These are phyloP conservation scores for Fragilaria radians DNA, from an alignment of 108 stramenopile species.

Conservation along the genomic window DNA sequence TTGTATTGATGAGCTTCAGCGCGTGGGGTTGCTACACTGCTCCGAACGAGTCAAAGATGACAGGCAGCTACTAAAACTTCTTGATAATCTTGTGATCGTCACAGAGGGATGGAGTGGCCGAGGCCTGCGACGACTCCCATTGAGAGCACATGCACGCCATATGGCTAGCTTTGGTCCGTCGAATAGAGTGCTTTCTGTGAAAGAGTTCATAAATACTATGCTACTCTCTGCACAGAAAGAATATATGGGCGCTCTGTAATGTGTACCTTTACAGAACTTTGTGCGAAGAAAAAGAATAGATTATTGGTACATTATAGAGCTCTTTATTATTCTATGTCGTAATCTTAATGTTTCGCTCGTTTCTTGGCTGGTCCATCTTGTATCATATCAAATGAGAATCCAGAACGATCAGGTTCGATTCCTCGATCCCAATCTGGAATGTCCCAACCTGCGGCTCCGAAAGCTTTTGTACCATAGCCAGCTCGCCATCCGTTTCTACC, in stretches of 20 bases:
- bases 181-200: constrained; percentile 1
- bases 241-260: no score
- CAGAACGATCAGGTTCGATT: constrained; percentile 47
- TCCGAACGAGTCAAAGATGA: background rate
- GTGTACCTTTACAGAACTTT: no score
- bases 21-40: constrained; percentile 44
- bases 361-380: constrained; percentile 6
- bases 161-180: constrained; percentile 3
- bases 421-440: constrained; percentile 75
- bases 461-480: constrained; percentile 78
- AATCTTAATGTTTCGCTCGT: background rate
- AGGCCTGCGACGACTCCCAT: constrained; percentile 39
- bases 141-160: constrained; percentile 36
- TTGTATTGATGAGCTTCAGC: constrained; percentile 57
- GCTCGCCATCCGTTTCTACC: constrained; percentile 82
- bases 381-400: constrained; percentile 74
- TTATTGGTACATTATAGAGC: no score
- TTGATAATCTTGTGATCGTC: background rate
- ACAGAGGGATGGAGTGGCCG: constrained; percentile 46
- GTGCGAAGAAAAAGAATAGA: background rate
- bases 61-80: background rate
- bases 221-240: constrained; percentile 12
- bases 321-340: no score
- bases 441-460: constrained; percentile 76
- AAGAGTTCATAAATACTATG: constrained; percentile 20